Base-by-base conservation (phyloP, 345 rosid species). In the Pistacia atlantica region DNA sequence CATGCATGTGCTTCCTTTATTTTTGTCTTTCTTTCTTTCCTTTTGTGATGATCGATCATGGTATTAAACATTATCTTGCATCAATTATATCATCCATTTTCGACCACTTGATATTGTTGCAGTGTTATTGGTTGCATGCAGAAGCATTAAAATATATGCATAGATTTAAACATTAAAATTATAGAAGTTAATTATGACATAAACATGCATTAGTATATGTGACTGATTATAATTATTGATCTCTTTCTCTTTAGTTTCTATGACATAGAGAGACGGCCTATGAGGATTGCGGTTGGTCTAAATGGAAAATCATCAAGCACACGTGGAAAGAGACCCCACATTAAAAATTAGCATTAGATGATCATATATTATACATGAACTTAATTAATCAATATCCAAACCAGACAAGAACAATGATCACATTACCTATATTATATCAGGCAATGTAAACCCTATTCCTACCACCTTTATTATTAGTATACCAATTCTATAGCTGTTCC, bases 201-300 rank as follows among this genome's bases (percentile, higher is more conserved):
- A 38, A 38, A 38, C 42, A 38, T 38, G 42, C 7, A 42, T 5
- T 7, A 42, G 9, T 7, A 42, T 42, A 7, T 42, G 8, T 4
- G 8, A 7, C 17, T 16, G 38, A 16, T 0, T 22, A 25, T 46
- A 67, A 13, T 46, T 67, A 25, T 22, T 1, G 12, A 67, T 18
- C 35, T 35, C n/a, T 28, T 7, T 5, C 28, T 16, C 25, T 16
- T 4, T 48, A 12, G 14, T 51, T 13, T 65, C 2, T 42, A 17
- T 38, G 28, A 18, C 49, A 3, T 8, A 69, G 58, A 75, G 48
- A 72, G 45, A 76, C 25, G 56, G 67, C 76, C 77, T 46, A 56
- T 80, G 20, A 65, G 74, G 31, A 8, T 65, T 46, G 80, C 20
- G 79, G 79, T 82, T 75, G 87, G 83, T 77, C 48, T 65, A 72